These are phyloP conservation scores for Rachicladosporium sp. DNA, from an alignment of 2,329 filamentous ascomycete species.

Conservation along the genomic window DNA sequence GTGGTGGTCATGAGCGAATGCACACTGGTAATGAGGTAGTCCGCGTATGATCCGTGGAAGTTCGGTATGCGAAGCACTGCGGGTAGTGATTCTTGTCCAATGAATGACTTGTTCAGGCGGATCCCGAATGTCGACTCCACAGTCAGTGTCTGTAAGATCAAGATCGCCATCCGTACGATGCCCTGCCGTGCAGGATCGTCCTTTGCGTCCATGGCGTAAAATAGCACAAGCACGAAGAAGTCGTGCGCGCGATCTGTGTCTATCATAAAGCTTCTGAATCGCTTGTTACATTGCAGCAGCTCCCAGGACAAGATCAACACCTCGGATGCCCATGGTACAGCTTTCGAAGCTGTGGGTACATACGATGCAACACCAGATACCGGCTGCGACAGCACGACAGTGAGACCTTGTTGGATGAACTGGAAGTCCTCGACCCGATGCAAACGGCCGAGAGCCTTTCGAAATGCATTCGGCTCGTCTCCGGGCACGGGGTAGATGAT, in stretches of 20 bases:
- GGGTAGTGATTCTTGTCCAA: constrained; percentile 78
- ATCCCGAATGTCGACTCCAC: constrained; percentile 83
- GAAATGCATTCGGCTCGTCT: constrained; percentile 68
- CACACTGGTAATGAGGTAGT: constrained; percentile 67
- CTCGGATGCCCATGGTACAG: constrained; percentile 79
- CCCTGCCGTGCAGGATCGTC: constrained; percentile 80
- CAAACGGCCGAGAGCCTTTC: constrained; percentile 79
- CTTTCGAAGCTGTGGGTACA: constrained; percentile 69
- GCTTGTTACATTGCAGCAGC: constrained; percentile 90
- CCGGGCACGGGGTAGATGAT: constrained; percentile 18
- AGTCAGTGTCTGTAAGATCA: constrained; percentile 86
- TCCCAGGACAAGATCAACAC: constrained; percentile 98
- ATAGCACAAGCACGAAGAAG: constrained; percentile 79
- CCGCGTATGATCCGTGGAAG: constrained; percentile 82
- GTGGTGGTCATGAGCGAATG: constrained; percentile 84
- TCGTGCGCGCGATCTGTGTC: constrained; percentile 90
- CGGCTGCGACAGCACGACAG: constrained; percentile 68
- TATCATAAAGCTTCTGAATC: constrained; percentile 91
- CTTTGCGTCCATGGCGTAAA: constrained; percentile 85
- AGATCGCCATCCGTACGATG: constrained; percentile 92
- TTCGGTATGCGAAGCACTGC: constrained; percentile 66
- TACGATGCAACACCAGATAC: constrained; percentile 82
- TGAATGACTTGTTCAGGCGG: constrained; percentile 79
- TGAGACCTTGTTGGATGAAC: constrained; percentile 48
- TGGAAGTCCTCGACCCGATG: constrained; percentile 95